Base-by-base conservation (phyloP, 768 basidiomycete genomes). In the Termitomyces sp. region DNA sequence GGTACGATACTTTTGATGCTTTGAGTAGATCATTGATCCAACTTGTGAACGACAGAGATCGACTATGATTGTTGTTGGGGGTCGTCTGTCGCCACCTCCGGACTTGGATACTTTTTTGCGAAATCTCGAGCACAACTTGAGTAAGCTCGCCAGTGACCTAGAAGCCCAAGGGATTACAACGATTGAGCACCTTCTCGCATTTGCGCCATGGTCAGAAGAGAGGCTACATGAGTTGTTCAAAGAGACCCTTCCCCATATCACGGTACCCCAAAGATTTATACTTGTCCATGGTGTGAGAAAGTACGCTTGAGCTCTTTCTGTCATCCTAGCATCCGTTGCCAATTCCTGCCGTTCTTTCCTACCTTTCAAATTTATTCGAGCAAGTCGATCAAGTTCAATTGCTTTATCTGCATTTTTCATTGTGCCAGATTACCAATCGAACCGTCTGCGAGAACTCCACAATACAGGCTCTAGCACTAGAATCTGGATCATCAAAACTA, bases 141-240 rank as follows among this genome's bases (percentile, higher is more conserved):
- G 51, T 30, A 52, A 22, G 18, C 22, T 59, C 15, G 6, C 16
- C 2, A 1, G 6, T 30, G 52, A 34, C 8, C 36, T 59, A 18
- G 51, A 54, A 31, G 45, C 42, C 5, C 51, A 59, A 44, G 52
- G 46, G 16, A 6, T 58, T 9, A n/a, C 7, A 31, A 58, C 50
- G 13, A 20, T 44, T 27, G 57, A 51, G 13, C 39, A 44, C 18
- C 30, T 58, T 7, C 41, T 58, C 13, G 31, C 27, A 9, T 59
- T 59, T 34, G 52, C 52, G 12, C 18, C 51, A 9, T 59, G 58
- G 58, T 36, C 51, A 30, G 58, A 59, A 13, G 52, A 46, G 34
- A 41, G 36, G 24, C 52, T 59, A 27, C 58, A 59, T 31, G 27
- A 36, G 34, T n/a, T 59, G 24, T 59, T 59, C 39, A 24, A 53